Conservation (phyloP, 331 rosid genomes). For the Quercus lobata region DNA sequence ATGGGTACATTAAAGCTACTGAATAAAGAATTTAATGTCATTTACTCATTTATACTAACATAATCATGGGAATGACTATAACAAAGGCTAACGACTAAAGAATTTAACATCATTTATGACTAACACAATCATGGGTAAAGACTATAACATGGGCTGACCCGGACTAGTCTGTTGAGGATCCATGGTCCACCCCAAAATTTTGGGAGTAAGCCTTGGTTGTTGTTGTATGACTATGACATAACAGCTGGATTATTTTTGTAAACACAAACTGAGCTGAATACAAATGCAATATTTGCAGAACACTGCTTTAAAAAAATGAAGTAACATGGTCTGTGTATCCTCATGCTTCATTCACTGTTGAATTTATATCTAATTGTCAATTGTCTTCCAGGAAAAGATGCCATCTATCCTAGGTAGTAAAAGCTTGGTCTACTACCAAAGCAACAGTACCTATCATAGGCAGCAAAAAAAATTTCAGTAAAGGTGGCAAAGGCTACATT, state of each 20-base stretch:
- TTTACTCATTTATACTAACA: background rate
- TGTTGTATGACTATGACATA: background rate
- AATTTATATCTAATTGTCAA: background rate
- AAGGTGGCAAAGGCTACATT: background rate
- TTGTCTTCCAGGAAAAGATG: conserved; percentile 5
- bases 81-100: too few relatives aligned
- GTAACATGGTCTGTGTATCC: background rate
- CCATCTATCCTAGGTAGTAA: background rate
- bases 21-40: background rate
- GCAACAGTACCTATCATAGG: background rate
- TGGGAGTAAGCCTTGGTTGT: too few relatives aligned
- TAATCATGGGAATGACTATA: too few relatives aligned
- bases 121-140: too few relatives aligned
- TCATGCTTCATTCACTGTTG: background rate
- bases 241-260: background rate
- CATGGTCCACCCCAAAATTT: too few relatives aligned
- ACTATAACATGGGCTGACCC: too few relatives aligned
- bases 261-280: background rate
- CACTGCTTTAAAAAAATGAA: background rate
- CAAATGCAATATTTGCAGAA: background rate
- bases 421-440: background rate
- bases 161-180: too few relatives aligned
- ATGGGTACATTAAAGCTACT: background rate
- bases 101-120: too few relatives aligned
- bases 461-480: background rate